Conservation (phyloP, 441 rosid genomes). For the Pelargonium australe region DNA sequence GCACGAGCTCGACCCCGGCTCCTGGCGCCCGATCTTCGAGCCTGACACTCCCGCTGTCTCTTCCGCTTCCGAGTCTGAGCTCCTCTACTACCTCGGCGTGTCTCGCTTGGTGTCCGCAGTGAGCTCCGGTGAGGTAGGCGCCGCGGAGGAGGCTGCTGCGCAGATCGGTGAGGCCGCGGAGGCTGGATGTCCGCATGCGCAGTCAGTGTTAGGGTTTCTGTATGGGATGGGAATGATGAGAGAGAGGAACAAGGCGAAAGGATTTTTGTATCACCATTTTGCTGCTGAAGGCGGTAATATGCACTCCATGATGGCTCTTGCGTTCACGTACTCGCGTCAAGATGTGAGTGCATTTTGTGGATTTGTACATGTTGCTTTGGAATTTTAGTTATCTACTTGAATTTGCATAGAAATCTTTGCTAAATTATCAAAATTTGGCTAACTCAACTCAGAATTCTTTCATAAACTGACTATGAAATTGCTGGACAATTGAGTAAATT, state of each 20-base stretch:
- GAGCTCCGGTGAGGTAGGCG: slow-evolving; percentile 43
- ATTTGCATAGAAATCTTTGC: neutral
- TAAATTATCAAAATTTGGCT: neutral
- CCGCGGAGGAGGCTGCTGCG: slow-evolving; percentile 61
- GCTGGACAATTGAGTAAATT: neutral
- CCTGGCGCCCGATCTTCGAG: slow-evolving; percentile 87
- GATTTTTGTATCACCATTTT: slow-evolving; percentile 67
- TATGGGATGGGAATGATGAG: slow-evolving; percentile 67
- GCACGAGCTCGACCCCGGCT: slow-evolving; percentile 87
- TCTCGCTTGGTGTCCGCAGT: slow-evolving; percentile 47
- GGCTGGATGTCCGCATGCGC: slow-evolving; percentile 66
- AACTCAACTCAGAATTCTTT: neutral
- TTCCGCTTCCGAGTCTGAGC: slow-evolving; percentile 23
- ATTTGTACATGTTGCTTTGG: neutral
- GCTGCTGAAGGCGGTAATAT: slow-evolving; percentile 66
- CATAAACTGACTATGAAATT: neutral
- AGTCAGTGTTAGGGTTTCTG: slow-evolving; percentile 64
- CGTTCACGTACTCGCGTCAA: slow-evolving; percentile 76
- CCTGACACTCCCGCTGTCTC: slow-evolving; percentile 31
- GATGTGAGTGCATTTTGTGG: slow-evolving; percentile 42
- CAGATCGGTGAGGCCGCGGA: slow-evolving; percentile 55
- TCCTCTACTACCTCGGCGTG: slow-evolving; percentile 44
- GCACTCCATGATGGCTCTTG: slow-evolving; percentile 94
- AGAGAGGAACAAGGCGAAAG: slow-evolving; percentile 64
- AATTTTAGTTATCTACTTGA: neutral